Evolutionary conservation across 2,329 filamentous ascomycete genomes (phyloP).

Genomic region (Cercospora sp.): DNA sequence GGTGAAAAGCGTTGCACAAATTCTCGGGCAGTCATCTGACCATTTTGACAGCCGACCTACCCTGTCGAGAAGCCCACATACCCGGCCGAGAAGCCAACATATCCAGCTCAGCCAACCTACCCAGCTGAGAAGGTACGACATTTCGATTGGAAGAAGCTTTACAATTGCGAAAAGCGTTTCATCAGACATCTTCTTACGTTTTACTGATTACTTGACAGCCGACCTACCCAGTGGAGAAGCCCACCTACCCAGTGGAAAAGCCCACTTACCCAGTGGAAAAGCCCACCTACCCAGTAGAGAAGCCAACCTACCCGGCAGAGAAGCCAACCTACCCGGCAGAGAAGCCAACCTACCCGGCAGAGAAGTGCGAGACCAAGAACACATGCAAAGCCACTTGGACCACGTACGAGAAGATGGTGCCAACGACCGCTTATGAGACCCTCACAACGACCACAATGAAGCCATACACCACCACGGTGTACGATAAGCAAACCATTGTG

Average conservation of each 20-base stretch:
- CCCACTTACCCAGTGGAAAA: background rate
- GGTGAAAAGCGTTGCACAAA: background rate
- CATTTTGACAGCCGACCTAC: background rate
- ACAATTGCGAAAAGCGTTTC: no score
- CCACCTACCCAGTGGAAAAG: background rate
- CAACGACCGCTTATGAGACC: conserved; percentile 14
- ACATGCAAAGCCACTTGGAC: conserved; percentile 18
- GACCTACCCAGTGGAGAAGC: background rate
- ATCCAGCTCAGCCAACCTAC: background rate
- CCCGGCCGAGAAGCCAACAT: background rate
- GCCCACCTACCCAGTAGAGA: background rate
- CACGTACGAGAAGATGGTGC: conserved; percentile 16
- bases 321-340: background rate
- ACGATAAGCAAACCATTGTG: conserved; percentile 8
- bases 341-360: background rate
- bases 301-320: background rate
- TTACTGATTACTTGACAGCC: background rate
- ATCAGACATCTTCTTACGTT: no score
- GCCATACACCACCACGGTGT: conserved; percentile 14
- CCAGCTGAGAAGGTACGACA: background rate
- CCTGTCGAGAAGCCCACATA: background rate
- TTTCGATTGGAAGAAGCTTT: no score
- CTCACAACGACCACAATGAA: conserved; percentile 13
- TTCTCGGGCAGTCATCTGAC: background rate
- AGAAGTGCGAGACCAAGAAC: conserved; percentile 12